Evolutionary conservation across 768 basidiomycete genomes (phyloP).

Genomic region (Tulasnella sp.): DNA sequence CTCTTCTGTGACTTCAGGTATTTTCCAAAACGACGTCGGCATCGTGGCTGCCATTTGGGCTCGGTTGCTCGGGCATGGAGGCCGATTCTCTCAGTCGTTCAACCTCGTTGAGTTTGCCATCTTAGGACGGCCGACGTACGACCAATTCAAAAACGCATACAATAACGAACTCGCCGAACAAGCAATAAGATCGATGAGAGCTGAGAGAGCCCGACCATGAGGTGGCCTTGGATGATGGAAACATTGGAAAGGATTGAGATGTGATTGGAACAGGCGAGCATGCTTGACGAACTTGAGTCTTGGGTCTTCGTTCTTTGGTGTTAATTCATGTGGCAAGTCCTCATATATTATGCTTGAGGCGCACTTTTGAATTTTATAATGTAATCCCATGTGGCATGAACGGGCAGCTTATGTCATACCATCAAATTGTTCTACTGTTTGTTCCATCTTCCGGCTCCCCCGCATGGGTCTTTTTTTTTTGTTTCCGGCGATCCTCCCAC

Average conservation of each 20-base stretch:
- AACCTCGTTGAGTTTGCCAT: constrained; percentile 70
- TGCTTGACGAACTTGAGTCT: neutral
- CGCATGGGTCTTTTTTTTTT: no score
- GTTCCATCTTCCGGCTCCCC: neutral
- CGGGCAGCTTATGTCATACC: neutral
- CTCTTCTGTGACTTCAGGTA: constrained; percentile 48
- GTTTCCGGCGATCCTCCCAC: neutral
- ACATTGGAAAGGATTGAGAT: no score
- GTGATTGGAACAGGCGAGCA: no score
- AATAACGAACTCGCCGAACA: constrained; percentile 27
- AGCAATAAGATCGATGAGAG: neutral
- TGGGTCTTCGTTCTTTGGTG: neutral
- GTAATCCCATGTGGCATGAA: neutral
- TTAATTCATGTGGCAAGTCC: neutral
- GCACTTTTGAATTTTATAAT: constrained; percentile 6
- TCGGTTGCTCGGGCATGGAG: constrained; percentile 56
- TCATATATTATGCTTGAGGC: constrained; percentile 8
- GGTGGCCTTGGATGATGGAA: neutral
- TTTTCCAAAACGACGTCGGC: constrained; percentile 66
- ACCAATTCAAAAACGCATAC: constrained; percentile 49
- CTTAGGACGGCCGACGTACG: constrained; percentile 55
- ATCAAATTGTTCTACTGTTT: constrained; percentile 10
- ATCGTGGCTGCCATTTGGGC: constrained; percentile 67
- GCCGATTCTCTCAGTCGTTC: constrained; percentile 60
- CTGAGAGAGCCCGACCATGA: neutral